Percentiles rank a stretch among this genome's conserved stretches.
Conservation (phyloP, 805 yeast species). For the Starmerella lactis-condensi region DNA sequence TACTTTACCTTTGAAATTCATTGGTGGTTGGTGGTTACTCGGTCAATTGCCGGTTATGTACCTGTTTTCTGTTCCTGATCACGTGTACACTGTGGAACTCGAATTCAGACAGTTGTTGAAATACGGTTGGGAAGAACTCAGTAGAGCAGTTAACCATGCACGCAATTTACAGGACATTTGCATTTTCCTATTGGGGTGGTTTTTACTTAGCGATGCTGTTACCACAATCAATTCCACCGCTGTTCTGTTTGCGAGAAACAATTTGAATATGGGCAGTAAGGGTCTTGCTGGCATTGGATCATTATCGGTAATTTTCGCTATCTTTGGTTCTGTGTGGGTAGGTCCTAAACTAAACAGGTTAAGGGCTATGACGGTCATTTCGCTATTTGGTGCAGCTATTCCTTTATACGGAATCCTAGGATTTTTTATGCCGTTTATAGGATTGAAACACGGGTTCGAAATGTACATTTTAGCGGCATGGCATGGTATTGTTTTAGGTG, state of each 20-base stretch:
- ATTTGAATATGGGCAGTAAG: slow-evolving; percentile 49
- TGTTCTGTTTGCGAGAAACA: slow-evolving; percentile 53
- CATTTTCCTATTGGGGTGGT: slow-evolving; percentile 57
- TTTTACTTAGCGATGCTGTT: slow-evolving; percentile 52
- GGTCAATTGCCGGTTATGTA: slow-evolving; percentile 46
- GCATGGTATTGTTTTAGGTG: slow-evolving; percentile 64
- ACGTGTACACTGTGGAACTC: slow-evolving; percentile 2
- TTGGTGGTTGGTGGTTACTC: slow-evolving; percentile 62
- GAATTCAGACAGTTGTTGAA: slow-evolving; percentile 8
- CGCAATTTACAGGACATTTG: slow-evolving; percentile 43
- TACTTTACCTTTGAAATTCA: slow-evolving; percentile 43
- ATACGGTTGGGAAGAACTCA: slow-evolving; percentile 47
- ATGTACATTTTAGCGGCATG: slow-evolving; percentile 51
- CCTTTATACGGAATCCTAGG: slow-evolving; percentile 60
- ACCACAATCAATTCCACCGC: slow-evolving; percentile 71
- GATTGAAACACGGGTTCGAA: slow-evolving; percentile 45
- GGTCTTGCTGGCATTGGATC: slow-evolving; percentile 48
- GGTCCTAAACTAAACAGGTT: slow-evolving; percentile 28
- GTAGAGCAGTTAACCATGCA: slow-evolving; percentile 40
- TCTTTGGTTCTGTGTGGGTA: slow-evolving; percentile 41
- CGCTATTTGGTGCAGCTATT: slow-evolving; percentile 40
- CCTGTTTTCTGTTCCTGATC: neutral
- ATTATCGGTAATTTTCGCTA: slow-evolving; percentile 47
- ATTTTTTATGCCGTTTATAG: slow-evolving; percentile 35
- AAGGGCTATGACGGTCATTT: slow-evolving; percentile 33